Base-by-base conservation (phyloP, 1,139 yeast species). In the Debaryomyces udenii region DNA sequence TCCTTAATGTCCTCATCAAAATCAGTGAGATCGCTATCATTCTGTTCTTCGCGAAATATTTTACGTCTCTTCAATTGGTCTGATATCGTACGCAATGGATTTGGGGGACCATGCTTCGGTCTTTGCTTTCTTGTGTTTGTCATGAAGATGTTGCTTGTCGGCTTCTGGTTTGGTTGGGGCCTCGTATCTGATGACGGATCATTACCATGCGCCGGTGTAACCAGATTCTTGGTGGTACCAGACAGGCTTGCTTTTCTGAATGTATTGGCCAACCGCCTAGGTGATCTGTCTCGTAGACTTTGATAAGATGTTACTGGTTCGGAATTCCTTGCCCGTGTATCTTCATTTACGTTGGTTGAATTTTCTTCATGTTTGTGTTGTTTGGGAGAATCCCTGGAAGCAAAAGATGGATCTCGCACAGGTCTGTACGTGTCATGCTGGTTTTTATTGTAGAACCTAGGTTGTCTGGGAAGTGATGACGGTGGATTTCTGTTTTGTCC, bases 11-110 rank as follows among this genome's bases (percentile, higher is more conserved):
- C 53, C 9, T 48, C 53, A 18, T 56, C 62, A 26, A 53, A 49
- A 26, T 58, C 63, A 22, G 59, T 58, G 29, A 58, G 42, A 29
- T 59, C 63, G 38, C 61, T 55, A 1, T 57, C 63, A 26, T 43
- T 45, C 9, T 46, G 52, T 6, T 51, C 52, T 9, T 38, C 43
- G 4, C 16, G 15, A 6, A 33, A 20, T 9, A 33, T 27, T n/a
- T 26, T 33, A 15, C 37, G 37, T 9, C 29, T 33, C 15, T 33
- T 33, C 5, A 33, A 15, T 15, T 33, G 37, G n/a, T 33, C 37
- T 11, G 37, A 33, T 23, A 33, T 23, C 4, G 23, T 33, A n/a
- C 37, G 30, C 14, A 26, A 16, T 4, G 29, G 15, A 14, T 22
- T n/a, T 18, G 23, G 31, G 23, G 30, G 13, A 23, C 24, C 13